Conservation (phyloP, 441 rosid genomes). For the Flueggea neowawraea region DNA sequence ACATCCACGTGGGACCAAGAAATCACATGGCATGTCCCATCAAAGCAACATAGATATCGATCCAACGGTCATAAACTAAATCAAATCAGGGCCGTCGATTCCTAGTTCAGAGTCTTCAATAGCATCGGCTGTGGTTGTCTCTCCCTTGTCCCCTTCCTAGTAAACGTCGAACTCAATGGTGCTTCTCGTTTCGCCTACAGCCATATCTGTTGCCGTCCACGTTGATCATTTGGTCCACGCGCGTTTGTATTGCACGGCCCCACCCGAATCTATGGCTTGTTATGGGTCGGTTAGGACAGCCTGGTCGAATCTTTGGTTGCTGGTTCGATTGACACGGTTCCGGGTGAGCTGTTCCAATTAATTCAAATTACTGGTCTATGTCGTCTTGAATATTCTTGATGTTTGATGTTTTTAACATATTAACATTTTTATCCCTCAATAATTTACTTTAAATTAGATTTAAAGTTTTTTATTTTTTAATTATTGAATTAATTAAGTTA, state of each 20-base stretch:
- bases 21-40: not conserved
- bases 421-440: no score
- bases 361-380: no score
- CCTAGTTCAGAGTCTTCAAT: slow-evolving; percentile 32
- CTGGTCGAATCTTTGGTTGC: no score
- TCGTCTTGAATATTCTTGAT: no score
- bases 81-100: slow-evolving; percentile 28
- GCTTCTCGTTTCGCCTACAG: slow-evolving; percentile 37
- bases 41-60: not conserved
- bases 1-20: not conserved
- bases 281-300: not conserved
- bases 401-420: no score
- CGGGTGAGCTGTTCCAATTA: no score
- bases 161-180: slow-evolving; percentile 28
- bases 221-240: not conserved
- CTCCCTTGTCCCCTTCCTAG: slow-evolving; percentile 34
- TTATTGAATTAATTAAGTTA: no score
- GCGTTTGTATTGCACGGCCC: not conserved
- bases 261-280: not conserved
- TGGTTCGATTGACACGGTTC: no score
- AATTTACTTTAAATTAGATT: no score
- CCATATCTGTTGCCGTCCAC: slow-evolving; percentile 30
- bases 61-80: slow-evolving; percentile 6
- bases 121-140: slow-evolving; percentile 39
- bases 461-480: no score